These are phyloP conservation scores for Metarhizium anisopliae DNA, from an alignment of 2,329 filamentous ascomycete genomes.

Conservation along the genomic window DNA sequence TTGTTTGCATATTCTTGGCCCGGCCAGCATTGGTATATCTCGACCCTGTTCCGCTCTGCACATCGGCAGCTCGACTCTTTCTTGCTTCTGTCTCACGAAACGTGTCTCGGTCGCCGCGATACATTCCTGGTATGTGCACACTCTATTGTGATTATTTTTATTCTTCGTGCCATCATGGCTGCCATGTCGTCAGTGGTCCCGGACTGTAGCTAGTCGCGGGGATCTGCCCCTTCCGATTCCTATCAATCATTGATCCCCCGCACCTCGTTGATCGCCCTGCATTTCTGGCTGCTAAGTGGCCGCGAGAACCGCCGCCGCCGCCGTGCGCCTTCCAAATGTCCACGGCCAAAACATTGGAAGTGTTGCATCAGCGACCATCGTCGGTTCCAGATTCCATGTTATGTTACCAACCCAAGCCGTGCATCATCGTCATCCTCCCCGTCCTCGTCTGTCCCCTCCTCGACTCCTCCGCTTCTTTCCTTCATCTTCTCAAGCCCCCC, in stretches of 20 bases:
- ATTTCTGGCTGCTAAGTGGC: conserved; percentile 1
- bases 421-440: too few relatives aligned
- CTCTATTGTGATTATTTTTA: background rate
- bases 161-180: background rate
- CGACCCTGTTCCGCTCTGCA: too few relatives aligned
- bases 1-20: too few relatives aligned
- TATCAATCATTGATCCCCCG: background rate
- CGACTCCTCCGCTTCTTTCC: background rate
- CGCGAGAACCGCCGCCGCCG: background rate
- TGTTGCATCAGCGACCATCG: background rate
- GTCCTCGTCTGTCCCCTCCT: too few relatives aligned
- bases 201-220: too few relatives aligned
- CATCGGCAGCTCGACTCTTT: too few relatives aligned
- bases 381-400: background rate
- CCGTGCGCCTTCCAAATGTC: background rate
- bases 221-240: background rate
- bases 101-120: background rate
- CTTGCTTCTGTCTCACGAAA: background rate
- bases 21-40: too few relatives aligned
- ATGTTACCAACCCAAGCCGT: background rate
- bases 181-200: background rate
- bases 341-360: too few relatives aligned
- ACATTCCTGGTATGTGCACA: background rate
- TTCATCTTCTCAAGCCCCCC: background rate
- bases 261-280: background rate